Evolutionary conservation across 2,329 filamentous ascomycete species (phyloP), one percentile per base, ranked within the genome.

Genomic region (Xylaria sp.): DNA sequence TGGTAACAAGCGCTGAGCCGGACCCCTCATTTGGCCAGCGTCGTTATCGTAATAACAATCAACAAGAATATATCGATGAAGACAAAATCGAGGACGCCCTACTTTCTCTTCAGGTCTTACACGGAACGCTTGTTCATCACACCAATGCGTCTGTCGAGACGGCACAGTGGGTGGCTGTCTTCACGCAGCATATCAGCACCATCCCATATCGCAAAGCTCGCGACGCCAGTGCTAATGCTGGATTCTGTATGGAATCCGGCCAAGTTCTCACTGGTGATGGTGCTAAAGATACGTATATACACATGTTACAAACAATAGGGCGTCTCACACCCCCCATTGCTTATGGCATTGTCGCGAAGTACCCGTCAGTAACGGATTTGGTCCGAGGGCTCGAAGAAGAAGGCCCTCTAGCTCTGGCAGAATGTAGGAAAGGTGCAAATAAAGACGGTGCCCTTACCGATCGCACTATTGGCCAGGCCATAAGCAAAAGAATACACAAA

Each of bases 241-340:
- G 87, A 0, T 95, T 95, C 78, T 94, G 92, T 80, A 94, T 94
- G 91, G 92, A 93, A 62, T 83, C 84, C 0, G 92, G 92, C 0
- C 92, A 95, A 79, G 91, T 95, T 50, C 88, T 88, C 63, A 87
- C 89, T 0, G 92, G 92, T 32, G 87, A 91, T 32, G 86, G 88
- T 51, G 81, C 85, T 1, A 78, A 82, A 6, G 92, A 94, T 74
- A 93, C 90, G 0, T 95, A 91, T 71, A 82, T 89, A 53, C 88
- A 88, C 71, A 93, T 95, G 92, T 81, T 96, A 60, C 90, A 93
- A 79, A 90, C 94, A 79, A 88, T 94, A 48, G 84, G 84, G 16
- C 87, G 92, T 18, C 86, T 95, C 18, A 94, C 93, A 5, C 86
- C 89, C 0, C 87, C 91, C 0, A 88, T 93, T 74, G 92, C 92